Percentiles rank a stretch among this genome's conserved stretches.
phyloP scores from a whole-genome alignment of 2,329 filamentous ascomycete species.

The Fusarium miscanthi region DNA sequence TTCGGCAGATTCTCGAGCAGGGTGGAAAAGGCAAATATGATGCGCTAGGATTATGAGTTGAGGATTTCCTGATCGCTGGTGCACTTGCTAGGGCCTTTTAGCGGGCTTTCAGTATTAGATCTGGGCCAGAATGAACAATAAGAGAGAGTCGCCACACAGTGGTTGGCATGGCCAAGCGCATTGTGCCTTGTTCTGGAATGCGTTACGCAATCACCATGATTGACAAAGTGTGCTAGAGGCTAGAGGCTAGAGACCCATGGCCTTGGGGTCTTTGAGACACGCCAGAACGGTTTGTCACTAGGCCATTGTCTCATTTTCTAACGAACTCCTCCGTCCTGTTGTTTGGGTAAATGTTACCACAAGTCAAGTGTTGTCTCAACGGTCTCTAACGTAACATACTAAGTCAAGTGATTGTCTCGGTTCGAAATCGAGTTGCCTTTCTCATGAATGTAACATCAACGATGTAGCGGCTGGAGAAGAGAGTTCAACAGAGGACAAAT shows the following conservation, averaged over 20 bases:
- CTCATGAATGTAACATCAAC: constrained; percentile 15
- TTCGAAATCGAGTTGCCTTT: background rate
- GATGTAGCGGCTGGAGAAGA: background rate
- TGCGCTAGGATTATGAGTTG: constrained; percentile 50
- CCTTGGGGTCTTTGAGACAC: constrained; percentile 1
- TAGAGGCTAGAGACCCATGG: constrained; percentile 9
- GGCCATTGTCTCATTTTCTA: constrained; percentile 30
- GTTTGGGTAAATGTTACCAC: constrained; percentile 17
- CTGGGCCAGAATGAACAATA: constrained; percentile 26
- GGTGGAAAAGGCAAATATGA: constrained; percentile 49
- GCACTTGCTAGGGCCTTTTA: constrained; percentile 21
- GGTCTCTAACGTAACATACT: constrained; percentile 1
- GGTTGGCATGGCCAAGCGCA: constrained; percentile 17
- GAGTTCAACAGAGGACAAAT: background rate
- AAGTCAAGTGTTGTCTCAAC: constrained; percentile 28
- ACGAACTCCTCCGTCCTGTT: constrained; percentile 3
- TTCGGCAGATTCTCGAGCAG: constrained; percentile 45
- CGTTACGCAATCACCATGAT: constrained; percentile 17
- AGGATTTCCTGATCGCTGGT: constrained; percentile 1
- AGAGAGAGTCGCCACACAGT: constrained; percentile 19
- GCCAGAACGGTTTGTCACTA: constrained; percentile 12
- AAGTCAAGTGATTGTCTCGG: constrained; percentile 29
- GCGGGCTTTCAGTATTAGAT: constrained; percentile 26
- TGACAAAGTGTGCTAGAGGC: constrained; percentile 10
- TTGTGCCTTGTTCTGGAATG: constrained; percentile 41